Evolutionary conservation across 192 early-diverging fungal genomes (phyloP).

Genomic region (Diversispora eburnea): DNA sequence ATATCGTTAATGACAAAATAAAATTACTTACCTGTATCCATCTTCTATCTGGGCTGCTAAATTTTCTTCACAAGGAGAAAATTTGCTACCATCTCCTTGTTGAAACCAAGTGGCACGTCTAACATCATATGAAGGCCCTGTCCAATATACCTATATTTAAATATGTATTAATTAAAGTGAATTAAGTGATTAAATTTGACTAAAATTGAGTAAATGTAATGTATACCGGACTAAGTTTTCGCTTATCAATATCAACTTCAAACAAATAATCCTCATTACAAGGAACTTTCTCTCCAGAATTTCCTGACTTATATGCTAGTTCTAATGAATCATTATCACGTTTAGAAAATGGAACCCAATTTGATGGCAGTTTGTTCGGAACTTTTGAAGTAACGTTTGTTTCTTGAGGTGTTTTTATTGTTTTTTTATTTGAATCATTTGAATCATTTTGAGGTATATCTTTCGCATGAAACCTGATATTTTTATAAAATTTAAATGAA

Average conservation of each 20-base stretch:
- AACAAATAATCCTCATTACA: slow-evolving; percentile 79
- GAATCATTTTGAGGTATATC: no score
- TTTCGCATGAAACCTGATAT: no score
- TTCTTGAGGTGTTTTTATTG: no score
- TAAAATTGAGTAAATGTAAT: neutral
- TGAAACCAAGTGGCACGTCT: slow-evolving; percentile 83
- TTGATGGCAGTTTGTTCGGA: slow-evolving; percentile 18
- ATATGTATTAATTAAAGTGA: neutral
- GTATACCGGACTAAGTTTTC: slow-evolving; percentile 56
- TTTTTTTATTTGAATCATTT: no score
- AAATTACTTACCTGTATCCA: slow-evolving; percentile 58
- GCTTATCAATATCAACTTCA: slow-evolving; percentile 70
- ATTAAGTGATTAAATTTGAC: neutral
- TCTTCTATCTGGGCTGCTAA: slow-evolving; percentile 75
- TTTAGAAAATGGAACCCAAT: slow-evolving; percentile 54
- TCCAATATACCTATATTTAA: slow-evolving; percentile 65
- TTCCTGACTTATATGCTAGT: slow-evolving; percentile 44
- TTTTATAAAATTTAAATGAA: no score
- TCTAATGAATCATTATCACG: slow-evolving; percentile 57
- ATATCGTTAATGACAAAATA: neutral
- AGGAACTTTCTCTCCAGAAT: slow-evolving; percentile 44
- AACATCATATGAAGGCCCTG: slow-evolving; percentile 76
- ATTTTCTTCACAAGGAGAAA: slow-evolving; percentile 79
- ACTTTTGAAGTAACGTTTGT: no score
- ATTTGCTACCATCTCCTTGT: slow-evolving; percentile 57